phyloP scores from a whole-genome alignment of 345 rosid species.

The Populus pruinosa region DNA sequence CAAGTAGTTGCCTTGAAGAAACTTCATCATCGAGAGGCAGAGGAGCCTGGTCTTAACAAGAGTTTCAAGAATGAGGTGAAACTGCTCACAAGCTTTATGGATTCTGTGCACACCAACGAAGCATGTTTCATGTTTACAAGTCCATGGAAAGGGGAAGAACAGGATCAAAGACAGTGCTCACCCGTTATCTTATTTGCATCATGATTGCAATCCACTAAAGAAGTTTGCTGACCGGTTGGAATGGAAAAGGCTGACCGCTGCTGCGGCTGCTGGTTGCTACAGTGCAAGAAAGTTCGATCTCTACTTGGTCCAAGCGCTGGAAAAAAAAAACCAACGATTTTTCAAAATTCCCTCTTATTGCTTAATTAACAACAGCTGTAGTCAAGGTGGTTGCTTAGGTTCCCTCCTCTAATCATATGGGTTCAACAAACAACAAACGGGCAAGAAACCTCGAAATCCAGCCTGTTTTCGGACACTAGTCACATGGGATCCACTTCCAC shows the following conservation, averaged over 20 bases:
- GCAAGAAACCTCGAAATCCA: background rate
- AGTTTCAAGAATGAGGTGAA: background rate
- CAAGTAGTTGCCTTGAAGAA: background rate
- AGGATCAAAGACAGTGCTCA: background rate
- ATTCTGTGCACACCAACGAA: background rate
- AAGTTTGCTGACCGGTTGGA: no score
- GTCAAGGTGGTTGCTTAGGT: background rate
- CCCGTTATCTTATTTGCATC: background rate
- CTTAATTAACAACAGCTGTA: background rate
- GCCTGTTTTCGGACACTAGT: background rate
- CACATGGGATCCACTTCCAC: background rate
- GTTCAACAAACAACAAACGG: background rate
- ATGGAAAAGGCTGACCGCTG: no score
- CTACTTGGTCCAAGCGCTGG: no score
- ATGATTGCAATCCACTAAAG: background rate
- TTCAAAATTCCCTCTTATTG: background rate
- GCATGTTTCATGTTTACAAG: constrained; percentile 1
- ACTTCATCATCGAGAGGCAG: background rate
- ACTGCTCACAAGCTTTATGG: background rate
- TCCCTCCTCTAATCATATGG: background rate
- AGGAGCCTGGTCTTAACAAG: background rate
- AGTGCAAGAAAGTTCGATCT: no score
- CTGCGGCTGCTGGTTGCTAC: no score
- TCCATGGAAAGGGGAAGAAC: constrained; percentile 1
- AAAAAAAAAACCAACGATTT: background rate